A percentile compares a stretch with the other conserved stretches of the same genome.
phyloP scores from a whole-genome alignment of 345 rosid species.

The Kernera saxatilis region DNA sequence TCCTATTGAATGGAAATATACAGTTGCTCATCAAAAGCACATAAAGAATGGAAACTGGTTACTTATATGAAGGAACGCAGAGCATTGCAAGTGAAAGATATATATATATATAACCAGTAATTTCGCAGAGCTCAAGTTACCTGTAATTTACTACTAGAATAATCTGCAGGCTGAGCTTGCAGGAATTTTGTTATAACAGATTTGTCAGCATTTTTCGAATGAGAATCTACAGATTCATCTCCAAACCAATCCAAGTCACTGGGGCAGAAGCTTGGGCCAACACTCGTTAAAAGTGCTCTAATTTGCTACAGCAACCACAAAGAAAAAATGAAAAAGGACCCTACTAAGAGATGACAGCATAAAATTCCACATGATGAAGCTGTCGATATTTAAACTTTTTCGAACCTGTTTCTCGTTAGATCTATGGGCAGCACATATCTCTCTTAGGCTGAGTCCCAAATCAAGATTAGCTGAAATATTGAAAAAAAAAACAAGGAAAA shows the following conservation, averaged over 20 bases:
- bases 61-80: no score
- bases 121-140: conserved; percentile 30
- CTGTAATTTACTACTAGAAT: conserved; percentile 79
- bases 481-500: not conserved
- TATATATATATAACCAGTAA: not conserved
- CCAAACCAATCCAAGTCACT: conserved; percentile 76
- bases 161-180: conserved; percentile 82
- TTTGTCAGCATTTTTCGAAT: conserved; percentile 72
- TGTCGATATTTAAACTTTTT: not conserved
- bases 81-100: conserved; percentile 6
- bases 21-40: conserved; percentile 9
- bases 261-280: conserved; percentile 80
- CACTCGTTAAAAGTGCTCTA: conserved; percentile 65
- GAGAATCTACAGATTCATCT: conserved; percentile 41
- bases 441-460: conserved; percentile 81
- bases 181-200: conserved; percentile 75
- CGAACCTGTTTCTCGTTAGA: conserved; percentile 87
- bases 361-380: not conserved
- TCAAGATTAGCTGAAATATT: conserved; percentile 55
- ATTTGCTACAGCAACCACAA: conserved; percentile 65
- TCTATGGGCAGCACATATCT: conserved; percentile 81
- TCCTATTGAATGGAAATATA: conserved; percentile 46
- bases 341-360: not conserved
- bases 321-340: not conserved
- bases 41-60: not conserved